Evolutionary conservation across 768 basidiomycete species (phyloP), one percentile per base, ranked within the genome.

Genomic region (Pleurotus tuber-regium): DNA sequence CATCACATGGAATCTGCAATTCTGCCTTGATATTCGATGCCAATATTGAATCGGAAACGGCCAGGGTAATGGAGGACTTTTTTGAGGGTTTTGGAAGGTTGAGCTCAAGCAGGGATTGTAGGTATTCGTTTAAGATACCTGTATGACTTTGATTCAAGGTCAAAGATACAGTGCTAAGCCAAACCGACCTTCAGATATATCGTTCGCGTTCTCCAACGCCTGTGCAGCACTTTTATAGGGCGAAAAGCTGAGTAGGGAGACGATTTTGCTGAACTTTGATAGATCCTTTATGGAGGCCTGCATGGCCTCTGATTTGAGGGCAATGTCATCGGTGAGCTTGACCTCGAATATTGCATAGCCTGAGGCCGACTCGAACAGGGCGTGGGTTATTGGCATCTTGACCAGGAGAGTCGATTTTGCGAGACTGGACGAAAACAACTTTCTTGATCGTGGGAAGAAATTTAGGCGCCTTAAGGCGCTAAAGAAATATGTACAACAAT

Each of bases 221-320:
- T 95, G 86, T 0, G 91, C 93, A 19, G 94, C 92, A 54, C 76
- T 93, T 69, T 91, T 92, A 78, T 96, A 98, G 0, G 96, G 95
- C 50, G 86, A 80, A 75, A 98, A 98, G 66, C 90, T 93, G 67
- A 88, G 66, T 63, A 98, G 72, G 61, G 85, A 77, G 55, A 97
- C 91, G 89, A 96, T 93, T 76, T 92, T 94, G 53, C 81, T 76
- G 68, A 98, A 98, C 69, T 89, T 94, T 59, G 82, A 72, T 59
- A 94, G 75, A 70, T 98, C 92, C 57, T 78, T 78, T 63, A 98
- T 87, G 36, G 91, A 91, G 51, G 88, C 83, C 70, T 96, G 95
- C 35, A 92, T 85, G 28, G 80, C 78, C 63, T 77, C 75, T 28
- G 88, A 83, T 63, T 86, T 84, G 43, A 89, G 76, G 18, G 86